These are phyloP conservation scores for Babesia ovata DNA, from an alignment of 169 alveolate genomes.

Conservation along the genomic window DNA sequence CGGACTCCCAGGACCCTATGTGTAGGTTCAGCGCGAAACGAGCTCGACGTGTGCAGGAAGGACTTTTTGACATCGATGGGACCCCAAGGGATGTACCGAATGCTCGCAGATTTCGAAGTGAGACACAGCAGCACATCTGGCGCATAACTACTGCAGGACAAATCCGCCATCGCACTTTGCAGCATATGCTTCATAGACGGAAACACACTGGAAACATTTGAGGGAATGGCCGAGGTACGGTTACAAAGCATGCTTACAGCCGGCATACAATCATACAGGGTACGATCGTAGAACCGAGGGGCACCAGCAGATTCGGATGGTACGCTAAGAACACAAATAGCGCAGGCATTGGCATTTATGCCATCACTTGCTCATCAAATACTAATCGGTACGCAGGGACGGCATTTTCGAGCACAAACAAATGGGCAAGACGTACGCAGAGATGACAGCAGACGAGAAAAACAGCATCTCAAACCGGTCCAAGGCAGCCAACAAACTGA, in stretches of 20 bases:
- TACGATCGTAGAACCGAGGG: conserved; percentile 60
- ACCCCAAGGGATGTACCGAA: conserved; percentile 20
- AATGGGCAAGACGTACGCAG: conserved; percentile 41
- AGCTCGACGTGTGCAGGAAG: conserved; percentile 36
- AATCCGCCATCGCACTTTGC: conserved; percentile 50
- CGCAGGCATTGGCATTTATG: neutral
- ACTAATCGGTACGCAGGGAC: conserved; percentile 24
- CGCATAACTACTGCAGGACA: conserved; percentile 33
- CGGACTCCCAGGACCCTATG: conserved; percentile 71
- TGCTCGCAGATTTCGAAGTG: conserved; percentile 51
- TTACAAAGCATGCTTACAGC: too few relatives aligned
- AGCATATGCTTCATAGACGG: conserved; percentile 53
- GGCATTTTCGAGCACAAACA: conserved; percentile 41
- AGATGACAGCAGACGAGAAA: conserved; percentile 51
- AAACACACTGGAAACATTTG: conserved; percentile 31
- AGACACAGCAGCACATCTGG: neutral
- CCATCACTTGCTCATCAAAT: neutral
- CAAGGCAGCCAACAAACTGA: conserved; percentile 51
- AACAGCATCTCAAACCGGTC: conserved; percentile 55
- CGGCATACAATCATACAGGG: conserved; percentile 24
- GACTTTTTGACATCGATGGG: conserved; percentile 42
- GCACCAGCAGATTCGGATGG: conserved; percentile 44
- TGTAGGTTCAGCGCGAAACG: conserved; percentile 26
- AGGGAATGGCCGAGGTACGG: conserved; percentile 40
- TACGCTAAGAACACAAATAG: neutral